phyloP scores from a whole-genome alignment of 2,329 filamentous ascomycete species.

The Bipolaris sorokiniana region DNA sequence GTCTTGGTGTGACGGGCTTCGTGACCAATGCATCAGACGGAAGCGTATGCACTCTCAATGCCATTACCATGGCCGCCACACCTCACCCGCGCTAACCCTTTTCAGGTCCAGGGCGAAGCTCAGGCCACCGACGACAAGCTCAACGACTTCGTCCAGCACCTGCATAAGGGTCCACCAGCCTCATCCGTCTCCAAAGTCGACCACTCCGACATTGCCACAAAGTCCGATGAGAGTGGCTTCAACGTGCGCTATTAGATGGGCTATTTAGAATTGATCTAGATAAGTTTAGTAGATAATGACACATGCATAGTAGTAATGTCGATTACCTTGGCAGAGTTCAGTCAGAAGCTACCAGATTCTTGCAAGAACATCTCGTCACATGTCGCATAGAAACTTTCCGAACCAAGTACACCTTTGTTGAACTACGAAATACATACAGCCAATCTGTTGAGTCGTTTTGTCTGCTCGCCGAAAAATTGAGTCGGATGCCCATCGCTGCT shows the following conservation, averaged over 20 bases:
- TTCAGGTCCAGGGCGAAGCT: conserved; percentile 84
- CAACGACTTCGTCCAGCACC: conserved; percentile 72
- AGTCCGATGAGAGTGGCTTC: conserved; percentile 73
- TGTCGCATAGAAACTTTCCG: too few relatives aligned
- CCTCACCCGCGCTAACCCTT: conserved; percentile 14
- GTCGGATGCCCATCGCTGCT: too few relatives aligned
- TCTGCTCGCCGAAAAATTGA: too few relatives aligned
- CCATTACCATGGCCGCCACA: not conserved
- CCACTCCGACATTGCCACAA: conserved; percentile 67
- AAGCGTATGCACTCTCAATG: conserved; percentile 38
- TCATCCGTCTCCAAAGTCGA: conserved; percentile 78
- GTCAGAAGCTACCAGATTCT: too few relatives aligned
- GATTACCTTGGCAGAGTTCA: too few relatives aligned
- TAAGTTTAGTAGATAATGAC: not conserved
- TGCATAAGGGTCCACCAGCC: conserved; percentile 74
- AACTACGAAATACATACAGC: too few relatives aligned
- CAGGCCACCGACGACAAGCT: conserved; percentile 74
- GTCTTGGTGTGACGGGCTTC: conserved; percentile 53
- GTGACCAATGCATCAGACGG: conserved; percentile 57
- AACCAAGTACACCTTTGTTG: too few relatives aligned
- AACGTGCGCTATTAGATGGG: conserved; percentile 26
- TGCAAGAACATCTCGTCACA: too few relatives aligned
- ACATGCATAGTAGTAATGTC: too few relatives aligned
- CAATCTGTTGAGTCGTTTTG: too few relatives aligned
- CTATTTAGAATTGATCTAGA: not conserved